Evolutionary conservation across 495 filamentous ascomycete genomes (phyloP).

Genomic region (Niebla homalea): DNA sequence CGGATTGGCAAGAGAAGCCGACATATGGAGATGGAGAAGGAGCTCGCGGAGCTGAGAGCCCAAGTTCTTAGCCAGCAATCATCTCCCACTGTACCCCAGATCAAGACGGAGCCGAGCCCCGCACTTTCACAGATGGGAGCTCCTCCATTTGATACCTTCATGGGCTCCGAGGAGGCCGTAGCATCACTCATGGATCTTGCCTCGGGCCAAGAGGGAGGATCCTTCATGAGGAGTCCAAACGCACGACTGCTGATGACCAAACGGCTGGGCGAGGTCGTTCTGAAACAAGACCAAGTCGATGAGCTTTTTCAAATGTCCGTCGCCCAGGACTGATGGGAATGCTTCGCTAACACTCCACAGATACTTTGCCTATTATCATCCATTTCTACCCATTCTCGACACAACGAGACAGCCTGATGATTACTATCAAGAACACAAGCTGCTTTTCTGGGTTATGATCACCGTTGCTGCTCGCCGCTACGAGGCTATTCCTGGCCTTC

Average conservation of each 20-base stretch:
- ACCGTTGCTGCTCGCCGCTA: slow-evolving; percentile 70
- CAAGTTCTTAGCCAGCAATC: slow-evolving; percentile 53
- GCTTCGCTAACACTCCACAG: slow-evolving; percentile 15
- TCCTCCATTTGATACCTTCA: slow-evolving; percentile 40
- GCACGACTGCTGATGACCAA: slow-evolving; percentile 24
- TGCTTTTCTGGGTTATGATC: slow-evolving; percentile 82
- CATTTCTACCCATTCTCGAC: slow-evolving; percentile 72
- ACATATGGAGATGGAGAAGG: slow-evolving; percentile 79
- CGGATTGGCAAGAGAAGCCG: slow-evolving; percentile 80
- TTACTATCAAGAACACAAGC: slow-evolving; percentile 56
- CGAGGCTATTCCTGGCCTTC: slow-evolving; percentile 45
- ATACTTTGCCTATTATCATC: slow-evolving; percentile 72
- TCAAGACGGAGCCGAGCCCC: slow-evolving; percentile 16
- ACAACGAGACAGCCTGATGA: slow-evolving; percentile 55
- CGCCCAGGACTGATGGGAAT: not conserved
- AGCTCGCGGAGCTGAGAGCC: slow-evolving; percentile 48
- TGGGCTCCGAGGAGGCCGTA: slow-evolving; percentile 76
- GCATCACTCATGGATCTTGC: slow-evolving; percentile 66
- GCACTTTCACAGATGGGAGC: slow-evolving; percentile 16
- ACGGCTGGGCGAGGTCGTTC: slow-evolving; percentile 57
- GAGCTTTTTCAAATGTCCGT: slow-evolving; percentile 63
- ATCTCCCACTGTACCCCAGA: slow-evolving; percentile 32
- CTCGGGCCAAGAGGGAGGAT: slow-evolving; percentile 38
- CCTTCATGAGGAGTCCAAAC: slow-evolving; percentile 32
- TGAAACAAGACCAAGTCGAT: slow-evolving; percentile 56